Evolutionary conservation across 169 alveolate species (phyloP).

Genomic region (Cystoisospora suis): DNA sequence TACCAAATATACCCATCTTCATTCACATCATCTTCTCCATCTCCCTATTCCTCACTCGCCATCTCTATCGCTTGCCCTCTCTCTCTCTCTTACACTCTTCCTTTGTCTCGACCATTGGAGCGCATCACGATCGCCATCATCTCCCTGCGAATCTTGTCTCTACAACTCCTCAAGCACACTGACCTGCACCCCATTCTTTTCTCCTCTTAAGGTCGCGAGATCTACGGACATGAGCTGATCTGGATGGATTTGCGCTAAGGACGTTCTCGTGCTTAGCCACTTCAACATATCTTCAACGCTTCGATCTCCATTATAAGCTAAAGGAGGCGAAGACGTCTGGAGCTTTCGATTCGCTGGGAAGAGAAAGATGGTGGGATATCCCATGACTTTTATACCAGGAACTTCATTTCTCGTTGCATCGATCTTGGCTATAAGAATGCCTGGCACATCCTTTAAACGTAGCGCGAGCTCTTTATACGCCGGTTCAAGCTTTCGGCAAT

Average conservation of each 20-base stretch:
- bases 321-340: slow-evolving; percentile 8
- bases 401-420: slow-evolving; percentile 59
- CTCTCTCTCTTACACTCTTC: background rate
- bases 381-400: slow-evolving; percentile 38
- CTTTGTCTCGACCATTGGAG: background rate
- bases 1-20: too few relatives aligned
- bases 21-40: background rate
- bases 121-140: background rate
- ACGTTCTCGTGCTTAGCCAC: slow-evolving; percentile 43
- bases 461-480: slow-evolving; percentile 64
- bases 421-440: slow-evolving; percentile 52
- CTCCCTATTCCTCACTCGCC: background rate
- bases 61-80: background rate
- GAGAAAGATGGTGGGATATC: slow-evolving; percentile 60
- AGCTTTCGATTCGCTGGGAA: slow-evolving; percentile 32
- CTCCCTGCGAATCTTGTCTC: background rate
- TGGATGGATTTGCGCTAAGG: slow-evolving; percentile 4
- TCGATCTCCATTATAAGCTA: slow-evolving; percentile 43
- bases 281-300: slow-evolving; percentile 56
- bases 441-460: slow-evolving; percentile 48
- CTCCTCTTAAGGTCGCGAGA: slow-evolving; percentile 10
- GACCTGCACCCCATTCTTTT: background rate
- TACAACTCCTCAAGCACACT: slow-evolving; percentile 25
- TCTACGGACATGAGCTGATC: slow-evolving; percentile 39
- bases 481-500: slow-evolving; percentile 65